A percentile compares a stretch with the other conserved stretches of the same genome.
These are phyloP conservation scores for Seiridium cupressi DNA, from an alignment of 2,329 filamentous ascomycete species.

Conservation along the genomic window DNA sequence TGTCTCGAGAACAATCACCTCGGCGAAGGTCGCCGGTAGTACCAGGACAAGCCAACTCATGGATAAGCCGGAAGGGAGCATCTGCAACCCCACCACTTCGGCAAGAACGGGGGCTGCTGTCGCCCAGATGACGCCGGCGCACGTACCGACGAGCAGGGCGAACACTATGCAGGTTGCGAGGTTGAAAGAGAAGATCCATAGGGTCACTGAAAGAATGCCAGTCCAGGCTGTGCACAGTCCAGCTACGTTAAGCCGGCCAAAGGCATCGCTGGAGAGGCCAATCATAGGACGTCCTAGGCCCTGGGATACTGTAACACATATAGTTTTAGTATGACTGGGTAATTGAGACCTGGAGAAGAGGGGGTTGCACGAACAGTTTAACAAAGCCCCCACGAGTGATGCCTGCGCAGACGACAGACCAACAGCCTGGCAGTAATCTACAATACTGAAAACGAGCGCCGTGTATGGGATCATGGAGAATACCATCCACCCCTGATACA, in stretches of 20 bases:
- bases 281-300: slow-evolving; percentile 69
- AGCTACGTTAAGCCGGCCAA: slow-evolving; percentile 74
- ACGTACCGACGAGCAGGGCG: slow-evolving; percentile 61
- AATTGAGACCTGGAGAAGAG: slow-evolving; percentile 58
- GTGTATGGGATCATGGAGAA: slow-evolving; percentile 74
- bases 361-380: slow-evolving; percentile 55
- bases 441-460: slow-evolving; percentile 73
- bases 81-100: slow-evolving; percentile 69
- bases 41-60: slow-evolving; percentile 72
- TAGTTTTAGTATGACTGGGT: slow-evolving; percentile 40
- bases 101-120: slow-evolving; percentile 68
- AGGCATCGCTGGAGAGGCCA: slow-evolving; percentile 67
- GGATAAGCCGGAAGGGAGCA: slow-evolving; percentile 66
- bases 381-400: slow-evolving; percentile 68
- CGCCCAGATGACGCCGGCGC: slow-evolving; percentile 71
- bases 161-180: slow-evolving; percentile 72
- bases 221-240: slow-evolving; percentile 61
- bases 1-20: slow-evolving; percentile 62
- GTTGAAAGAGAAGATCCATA: slow-evolving; percentile 67
- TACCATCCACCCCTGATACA: slow-evolving; percentile 66
- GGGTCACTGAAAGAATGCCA: slow-evolving; percentile 63
- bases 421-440: slow-evolving; percentile 69
- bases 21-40: slow-evolving; percentile 67
- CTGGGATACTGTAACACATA: slow-evolving; percentile 43
- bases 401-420: slow-evolving; percentile 67